Evolutionary conservation across 768 basidiomycete genomes (phyloP), one percentile per base, ranked within the genome.

Genomic region (Suillus fuscotomentosus): DNA sequence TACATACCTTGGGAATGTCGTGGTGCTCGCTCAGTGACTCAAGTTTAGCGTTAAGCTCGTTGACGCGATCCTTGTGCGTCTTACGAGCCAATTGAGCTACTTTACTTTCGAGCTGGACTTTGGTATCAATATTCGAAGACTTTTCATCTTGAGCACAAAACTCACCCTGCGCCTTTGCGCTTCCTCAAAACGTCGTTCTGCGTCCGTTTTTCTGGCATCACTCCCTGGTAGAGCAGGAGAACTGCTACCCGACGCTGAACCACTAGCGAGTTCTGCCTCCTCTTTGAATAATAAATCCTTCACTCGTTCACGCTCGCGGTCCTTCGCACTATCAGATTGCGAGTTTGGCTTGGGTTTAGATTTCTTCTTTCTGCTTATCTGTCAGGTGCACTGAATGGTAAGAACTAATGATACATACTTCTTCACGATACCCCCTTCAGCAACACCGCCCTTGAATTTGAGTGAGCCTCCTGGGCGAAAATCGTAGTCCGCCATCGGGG

Each of bases 1-100:
- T 63, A 55, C 78, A 65, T 73, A 89, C 93, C 85, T 96, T 95
- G 47, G 94, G 94, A 71, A 95, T 95, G 75, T 96, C 94, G 76
- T 97, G 92, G 83, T 95, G 95, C 79, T 96, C 94, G 75, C 91
- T 92, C 63, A 95, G 83, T 64, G 86, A 80, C 77, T 96, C 95
- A 10, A 97, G 81, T 73, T 95, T 91, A 31, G 84, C 71, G 72
- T 97, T 97, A 71, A 96, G 94, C 71, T 95, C 94, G 67, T 86
- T 88, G 43, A 97, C 95, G 50, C 95, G 89, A 66, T 97, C 95
- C 78, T 97, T 97, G 78, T 97, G 95, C 7, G 92, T 94, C 79
- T 91, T 93, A 70, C 81, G 81, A 0, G 95, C 94, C 71, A 92
- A 71, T 77, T 86, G 92, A 20, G 85, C 83, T 20, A 96, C 91